These are phyloP conservation scores for Liquidambar formosana DNA, from an alignment of 164 flowering plant genomes.

Conservation along the genomic window DNA sequence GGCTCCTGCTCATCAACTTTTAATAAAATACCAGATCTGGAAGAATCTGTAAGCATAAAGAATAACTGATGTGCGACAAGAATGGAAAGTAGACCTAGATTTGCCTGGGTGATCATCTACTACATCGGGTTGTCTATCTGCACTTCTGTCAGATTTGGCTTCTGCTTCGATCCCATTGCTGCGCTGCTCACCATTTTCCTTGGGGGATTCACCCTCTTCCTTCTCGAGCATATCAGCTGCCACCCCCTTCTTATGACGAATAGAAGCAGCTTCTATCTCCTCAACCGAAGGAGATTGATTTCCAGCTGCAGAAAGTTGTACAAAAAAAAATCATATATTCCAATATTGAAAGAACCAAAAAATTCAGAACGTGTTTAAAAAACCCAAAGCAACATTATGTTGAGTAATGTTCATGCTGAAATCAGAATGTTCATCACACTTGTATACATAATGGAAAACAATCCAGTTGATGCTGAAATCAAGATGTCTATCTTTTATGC, in stretches of 20 bases:
- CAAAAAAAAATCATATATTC: background rate
- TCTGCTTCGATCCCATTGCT: constrained; percentile 62
- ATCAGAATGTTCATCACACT: too few species aligned
- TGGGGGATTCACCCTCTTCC: constrained; percentile 43
- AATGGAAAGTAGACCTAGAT: constrained; percentile 70
- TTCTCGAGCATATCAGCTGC: constrained; percentile 32
- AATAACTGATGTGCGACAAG: constrained; percentile 40
- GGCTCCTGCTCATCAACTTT: constrained; percentile 75
- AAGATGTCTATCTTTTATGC: too few species aligned
- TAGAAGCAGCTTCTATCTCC: constrained; percentile 33
- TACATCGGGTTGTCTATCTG: constrained; percentile 71
- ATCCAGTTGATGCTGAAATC: too few species aligned
- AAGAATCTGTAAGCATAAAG: constrained; percentile 46
- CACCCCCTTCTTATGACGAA: constrained; percentile 39
- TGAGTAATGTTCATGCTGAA: too few species aligned
- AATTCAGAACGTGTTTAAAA: too few species aligned
- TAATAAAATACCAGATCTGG: constrained; percentile 44
- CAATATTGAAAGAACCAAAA: background rate
- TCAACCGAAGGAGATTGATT: constrained; percentile 30
- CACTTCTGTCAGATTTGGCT: constrained; percentile 43
- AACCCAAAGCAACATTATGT: too few species aligned
- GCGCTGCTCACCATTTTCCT: constrained; percentile 69
- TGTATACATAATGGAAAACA: too few species aligned
- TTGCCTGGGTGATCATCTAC: constrained; percentile 74
- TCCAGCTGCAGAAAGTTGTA: constrained; percentile 27